These are phyloP conservation scores for Stemphylium vesicarium DNA, from an alignment of 2,329 filamentous ascomycete genomes.

Conservation along the genomic window DNA sequence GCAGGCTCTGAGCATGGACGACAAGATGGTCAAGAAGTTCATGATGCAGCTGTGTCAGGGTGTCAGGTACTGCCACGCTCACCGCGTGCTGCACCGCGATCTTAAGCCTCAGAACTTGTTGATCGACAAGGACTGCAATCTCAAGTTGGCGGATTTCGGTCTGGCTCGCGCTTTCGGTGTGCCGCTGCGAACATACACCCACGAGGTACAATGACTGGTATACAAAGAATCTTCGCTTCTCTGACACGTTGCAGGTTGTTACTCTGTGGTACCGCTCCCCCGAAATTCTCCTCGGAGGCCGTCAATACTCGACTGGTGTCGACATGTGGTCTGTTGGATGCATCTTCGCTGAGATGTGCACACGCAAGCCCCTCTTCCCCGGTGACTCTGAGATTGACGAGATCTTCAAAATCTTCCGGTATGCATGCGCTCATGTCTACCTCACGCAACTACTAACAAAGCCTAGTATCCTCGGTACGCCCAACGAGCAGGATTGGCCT, in stretches of 20 bases:
- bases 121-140: slow-evolving; percentile 83
- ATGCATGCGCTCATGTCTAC: too few relatives aligned
- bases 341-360: slow-evolving; percentile 97
- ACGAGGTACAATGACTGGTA: slow-evolving; percentile 65
- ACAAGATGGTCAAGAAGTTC: slow-evolving; percentile 88
- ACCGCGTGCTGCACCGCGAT: slow-evolving; percentile 85
- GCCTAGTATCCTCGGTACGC: slow-evolving; percentile 72
- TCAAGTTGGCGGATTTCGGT: slow-evolving; percentile 91
- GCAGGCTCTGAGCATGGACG: slow-evolving; percentile 73
- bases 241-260: slow-evolving; percentile 66
- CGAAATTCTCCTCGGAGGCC: slow-evolving; percentile 87
- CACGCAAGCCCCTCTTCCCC: slow-evolving; percentile 88
- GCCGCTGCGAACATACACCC: slow-evolving; percentile 87
- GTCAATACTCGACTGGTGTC: slow-evolving; percentile 91
- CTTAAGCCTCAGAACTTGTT: slow-evolving; percentile 90
- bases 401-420: slow-evolving; percentile 95
- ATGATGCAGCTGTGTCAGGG: slow-evolving; percentile 88
- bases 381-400: slow-evolving; percentile 93
- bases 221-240: neutral
- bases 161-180: slow-evolving; percentile 90
- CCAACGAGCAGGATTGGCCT: slow-evolving; percentile 81
- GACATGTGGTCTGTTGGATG: slow-evolving; percentile 97
- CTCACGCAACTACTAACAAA: slow-evolving; percentile 24
- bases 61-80: slow-evolving; percentile 86
- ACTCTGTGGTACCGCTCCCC: slow-evolving; percentile 92